Percentiles rank a stretch among this genome's conserved stretches.
Evolutionary conservation across 306 rosid species (phyloP).

Genomic region (Lablab purpureus): DNA sequence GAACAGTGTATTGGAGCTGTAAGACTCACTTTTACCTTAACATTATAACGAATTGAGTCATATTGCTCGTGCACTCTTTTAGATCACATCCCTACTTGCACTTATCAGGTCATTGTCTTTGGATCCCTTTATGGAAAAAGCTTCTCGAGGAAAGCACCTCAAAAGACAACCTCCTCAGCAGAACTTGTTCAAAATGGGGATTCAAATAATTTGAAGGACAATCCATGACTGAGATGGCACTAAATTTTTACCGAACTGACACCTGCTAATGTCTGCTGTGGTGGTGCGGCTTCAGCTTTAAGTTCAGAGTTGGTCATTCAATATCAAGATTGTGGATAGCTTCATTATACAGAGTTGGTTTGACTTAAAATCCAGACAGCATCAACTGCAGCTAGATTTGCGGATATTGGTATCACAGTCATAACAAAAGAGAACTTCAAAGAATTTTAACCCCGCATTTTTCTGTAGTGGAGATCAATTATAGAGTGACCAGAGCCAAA

Average conservation of each 20-base stretch:
- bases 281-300: slow-evolving; percentile 55
- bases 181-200: slow-evolving; percentile 53
- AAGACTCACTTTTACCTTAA: slow-evolving; percentile 53
- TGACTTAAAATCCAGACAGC: slow-evolving; percentile 41
- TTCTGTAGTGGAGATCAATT: slow-evolving; percentile 32
- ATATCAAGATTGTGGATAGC: slow-evolving; percentile 34
- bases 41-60: slow-evolving; percentile 1
- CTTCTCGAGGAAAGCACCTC: slow-evolving; percentile 70
- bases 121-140: slow-evolving; percentile 78
- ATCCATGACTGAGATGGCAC: slow-evolving; percentile 53
- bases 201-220: slow-evolving; percentile 60
- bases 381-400: slow-evolving; percentile 34
- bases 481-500: slow-evolving; percentile 44
- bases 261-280: slow-evolving; percentile 51
- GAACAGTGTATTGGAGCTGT: slow-evolving; percentile 92
- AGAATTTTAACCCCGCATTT: slow-evolving; percentile 40
- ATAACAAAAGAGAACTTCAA: slow-evolving; percentile 31
- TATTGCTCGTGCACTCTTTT: slow-evolving; percentile 12
- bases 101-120: slow-evolving; percentile 77
- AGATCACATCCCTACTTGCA: slow-evolving; percentile 23
- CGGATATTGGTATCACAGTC: slow-evolving; percentile 32
- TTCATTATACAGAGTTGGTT: slow-evolving; percentile 20
- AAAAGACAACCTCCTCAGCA: slow-evolving; percentile 52
- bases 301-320: slow-evolving; percentile 54
- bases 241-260: slow-evolving; percentile 45